A percentile compares a stretch with the other conserved stretches of the same genome.
Conservation (phyloP, 140 eudicot species). For the Anethum foeniculum region DNA sequence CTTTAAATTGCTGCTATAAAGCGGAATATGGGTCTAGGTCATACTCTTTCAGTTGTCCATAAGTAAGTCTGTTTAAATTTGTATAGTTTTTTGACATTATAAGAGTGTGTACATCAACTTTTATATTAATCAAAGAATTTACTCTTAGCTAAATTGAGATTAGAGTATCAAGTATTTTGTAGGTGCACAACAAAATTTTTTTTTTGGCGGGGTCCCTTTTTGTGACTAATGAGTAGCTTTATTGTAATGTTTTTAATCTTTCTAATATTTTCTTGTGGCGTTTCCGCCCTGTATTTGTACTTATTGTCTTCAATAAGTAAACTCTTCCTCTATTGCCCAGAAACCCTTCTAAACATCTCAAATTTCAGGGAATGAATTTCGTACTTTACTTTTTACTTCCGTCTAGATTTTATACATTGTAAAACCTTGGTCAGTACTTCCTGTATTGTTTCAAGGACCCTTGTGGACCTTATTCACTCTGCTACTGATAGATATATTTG, state of each 20-base stretch:
- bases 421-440: background rate
- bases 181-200: background rate
- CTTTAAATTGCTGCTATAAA: background rate
- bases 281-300: background rate
- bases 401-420: background rate
- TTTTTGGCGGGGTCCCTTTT: background rate
- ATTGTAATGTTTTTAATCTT: background rate
- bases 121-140: background rate
- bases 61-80: background rate
- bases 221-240: background rate
- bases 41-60: background rate
- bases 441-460: background rate
- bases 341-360: background rate
- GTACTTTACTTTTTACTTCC: background rate
- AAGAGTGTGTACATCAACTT: background rate
- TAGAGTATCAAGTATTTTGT: background rate
- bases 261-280: background rate
- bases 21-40: background rate
- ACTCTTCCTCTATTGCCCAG: background rate
- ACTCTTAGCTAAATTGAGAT: background rate
- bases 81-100: background rate
- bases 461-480: background rate
- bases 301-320: background rate
- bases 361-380: background rate
- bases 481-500: background rate